Evolutionary conservation across 176 grass and related monocot species (phyloP).

Genomic region (Carex cristatella): DNA sequence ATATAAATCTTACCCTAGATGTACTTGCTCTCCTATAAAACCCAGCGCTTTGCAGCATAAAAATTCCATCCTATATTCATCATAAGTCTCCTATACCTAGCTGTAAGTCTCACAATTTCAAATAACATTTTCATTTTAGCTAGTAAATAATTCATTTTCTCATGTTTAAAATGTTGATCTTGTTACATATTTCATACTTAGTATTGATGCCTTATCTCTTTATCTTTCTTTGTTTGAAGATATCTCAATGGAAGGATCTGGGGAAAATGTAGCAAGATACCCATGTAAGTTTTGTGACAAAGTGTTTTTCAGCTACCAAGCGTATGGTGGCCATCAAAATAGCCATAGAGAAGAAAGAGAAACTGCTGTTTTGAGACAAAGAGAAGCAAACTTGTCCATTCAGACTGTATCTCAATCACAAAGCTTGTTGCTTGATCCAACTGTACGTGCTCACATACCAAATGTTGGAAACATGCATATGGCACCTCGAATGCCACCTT

Average conservation of each 20-base stretch:
- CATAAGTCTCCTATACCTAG: background rate
- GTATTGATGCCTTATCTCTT: background rate
- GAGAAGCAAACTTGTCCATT: background rate
- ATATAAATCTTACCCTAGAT: background rate
- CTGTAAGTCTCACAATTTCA: background rate
- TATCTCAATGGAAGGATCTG: slow-evolving; percentile 2
- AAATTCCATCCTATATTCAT: background rate
- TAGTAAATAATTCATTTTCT: background rate
- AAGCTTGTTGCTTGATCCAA: background rate
- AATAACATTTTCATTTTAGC: slow-evolving; percentile 8
- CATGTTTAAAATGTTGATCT: background rate
- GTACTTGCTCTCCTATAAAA: background rate
- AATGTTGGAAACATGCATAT: background rate
- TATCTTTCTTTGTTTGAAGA: background rate
- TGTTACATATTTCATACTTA: background rate
- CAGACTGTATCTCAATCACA: background rate
- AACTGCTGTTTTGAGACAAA: background rate
- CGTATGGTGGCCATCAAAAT: slow-evolving; percentile 35
- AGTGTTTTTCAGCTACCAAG: slow-evolving; percentile 28
- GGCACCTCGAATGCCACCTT: background rate
- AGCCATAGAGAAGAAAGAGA: slow-evolving; percentile 23
- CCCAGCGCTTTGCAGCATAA: background rate
- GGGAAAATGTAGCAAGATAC: background rate
- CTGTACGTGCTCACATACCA: background rate
- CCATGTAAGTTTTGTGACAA: slow-evolving; percentile 29